Evolutionary conservation across 257 asterid genomes (phyloP).

Genomic region (Avicennia marina): DNA sequence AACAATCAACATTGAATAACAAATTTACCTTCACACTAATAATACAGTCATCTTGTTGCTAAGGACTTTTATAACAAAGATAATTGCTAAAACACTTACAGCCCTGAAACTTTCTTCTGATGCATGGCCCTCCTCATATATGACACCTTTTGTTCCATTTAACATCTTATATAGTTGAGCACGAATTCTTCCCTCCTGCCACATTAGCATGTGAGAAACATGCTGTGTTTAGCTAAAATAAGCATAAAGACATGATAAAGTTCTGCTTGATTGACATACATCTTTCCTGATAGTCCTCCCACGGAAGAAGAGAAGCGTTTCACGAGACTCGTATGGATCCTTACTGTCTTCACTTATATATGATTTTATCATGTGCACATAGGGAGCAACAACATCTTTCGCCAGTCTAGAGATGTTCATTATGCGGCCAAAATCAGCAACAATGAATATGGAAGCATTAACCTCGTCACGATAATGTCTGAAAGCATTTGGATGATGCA

Average conservation of each 20-base stretch:
- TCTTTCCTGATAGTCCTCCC: slow-evolving; percentile 87
- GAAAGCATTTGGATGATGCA: slow-evolving; percentile 97
- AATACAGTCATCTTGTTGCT: neutral
- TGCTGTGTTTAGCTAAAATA: too few relatives aligned
- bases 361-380: slow-evolving; percentile 73
- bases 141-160: slow-evolving; percentile 51
- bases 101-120: slow-evolving; percentile 76
- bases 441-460: slow-evolving; percentile 69
- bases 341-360: slow-evolving; percentile 40
- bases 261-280: slow-evolving; percentile 36
- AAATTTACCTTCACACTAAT: too few relatives aligned
- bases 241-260: neutral
- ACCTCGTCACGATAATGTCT: slow-evolving; percentile 61
- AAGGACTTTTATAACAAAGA: neutral
- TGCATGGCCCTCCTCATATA: slow-evolving; percentile 61
- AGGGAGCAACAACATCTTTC: slow-evolving; percentile 94
- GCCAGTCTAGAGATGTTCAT: slow-evolving; percentile 53
- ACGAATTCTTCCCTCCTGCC: slow-evolving; percentile 86
- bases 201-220: slow-evolving; percentile 11
- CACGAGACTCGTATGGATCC: slow-evolving; percentile 65
- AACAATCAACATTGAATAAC: neutral
- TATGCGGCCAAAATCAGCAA: slow-evolving; percentile 90
- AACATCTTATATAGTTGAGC: slow-evolving; percentile 44
- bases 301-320: slow-evolving; percentile 75
- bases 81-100: slow-evolving; percentile 42